phyloP scores from a whole-genome alignment of 768 basidiomycete species.

The Pisolithus sp. region DNA sequence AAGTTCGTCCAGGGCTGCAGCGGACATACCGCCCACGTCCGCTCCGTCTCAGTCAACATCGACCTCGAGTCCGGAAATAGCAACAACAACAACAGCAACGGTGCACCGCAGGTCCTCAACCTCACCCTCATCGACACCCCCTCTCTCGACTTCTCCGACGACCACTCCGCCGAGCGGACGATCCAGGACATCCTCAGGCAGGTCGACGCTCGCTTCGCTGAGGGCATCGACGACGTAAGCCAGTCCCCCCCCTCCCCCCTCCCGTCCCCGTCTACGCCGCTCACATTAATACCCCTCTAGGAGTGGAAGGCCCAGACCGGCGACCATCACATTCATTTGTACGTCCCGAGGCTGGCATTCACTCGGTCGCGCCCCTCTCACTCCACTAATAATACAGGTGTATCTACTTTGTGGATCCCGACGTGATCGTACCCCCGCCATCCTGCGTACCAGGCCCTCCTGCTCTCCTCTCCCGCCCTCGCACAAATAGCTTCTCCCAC shows the following conservation, averaged over 20 bases:
- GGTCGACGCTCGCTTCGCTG: conserved; percentile 66
- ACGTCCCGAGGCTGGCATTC: conserved; percentile 32
- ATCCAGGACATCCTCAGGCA: conserved; percentile 63
- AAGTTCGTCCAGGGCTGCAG: conserved; percentile 75
- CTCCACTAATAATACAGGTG: conserved; percentile 43
- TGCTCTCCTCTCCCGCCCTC: conserved; percentile 58
- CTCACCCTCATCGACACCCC: conserved; percentile 81
- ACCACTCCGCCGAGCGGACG: conserved; percentile 53
- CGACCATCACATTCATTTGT: conserved; percentile 82
- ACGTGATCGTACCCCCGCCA: conserved; percentile 70
- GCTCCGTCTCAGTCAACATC: conserved; percentile 67
- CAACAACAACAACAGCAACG: conserved; percentile 35
- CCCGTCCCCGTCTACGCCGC: conserved; percentile 18
- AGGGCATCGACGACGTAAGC: conserved; percentile 73
- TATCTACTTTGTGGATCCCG: conserved; percentile 84
- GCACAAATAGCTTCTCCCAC: conserved; percentile 66
- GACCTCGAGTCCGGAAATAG: conserved; percentile 46
- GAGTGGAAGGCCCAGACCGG: conserved; percentile 65
- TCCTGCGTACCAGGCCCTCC: conserved; percentile 62
- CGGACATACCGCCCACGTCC: conserved; percentile 67
- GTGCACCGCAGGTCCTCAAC: conserved; percentile 39
- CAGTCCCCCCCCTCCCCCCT: too few species aligned
- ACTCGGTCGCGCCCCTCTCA: conserved; percentile 9
- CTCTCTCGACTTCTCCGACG: conserved; percentile 68
- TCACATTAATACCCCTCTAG: conserved; percentile 33